Base-by-base conservation (phyloP, 2,329 filamentous ascomycete species). In the Fusarium sp. region DNA sequence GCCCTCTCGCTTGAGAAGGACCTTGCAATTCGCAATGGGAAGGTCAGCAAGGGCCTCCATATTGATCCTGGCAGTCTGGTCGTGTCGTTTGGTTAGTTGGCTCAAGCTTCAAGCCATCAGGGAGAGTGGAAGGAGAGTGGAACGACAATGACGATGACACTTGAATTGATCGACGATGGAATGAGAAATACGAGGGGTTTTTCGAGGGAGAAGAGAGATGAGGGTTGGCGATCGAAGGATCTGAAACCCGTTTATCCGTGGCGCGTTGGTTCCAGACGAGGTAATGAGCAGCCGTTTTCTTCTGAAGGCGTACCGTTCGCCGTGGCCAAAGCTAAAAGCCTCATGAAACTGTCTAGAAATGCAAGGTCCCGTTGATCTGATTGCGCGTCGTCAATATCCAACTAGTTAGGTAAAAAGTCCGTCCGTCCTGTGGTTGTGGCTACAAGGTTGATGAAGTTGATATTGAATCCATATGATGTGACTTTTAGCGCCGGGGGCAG, bases 121-220 rank as follows among this genome's bases (percentile, higher is more conserved):
- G 65, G 60, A 74, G 57, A 62, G 73, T 74, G 70, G 62, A 63
- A 67, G 65, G 60, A 74, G 57, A 62, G 73, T 74, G 70, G 64
- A 63, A 67, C 59, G 56, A 63, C 22, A 63, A 75, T 71, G 67
- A 69, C 63, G 61, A 61, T 72, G 62, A n/a, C 63, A 55, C 63
- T 45, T 38, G 56, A 26, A 54, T 55, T 72, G 61, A 75, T 77
- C 60, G 56, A 63, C 66, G 45, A 47, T 59, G 69, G 69, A 73
- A 71, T 73, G 63, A 41, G 59, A 28, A 58, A 50, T 59, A 69
- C 56, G 50, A 66, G 53, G 55, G 35, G 30, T 61, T 56, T 56
- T 28, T 36, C 41, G 47, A 71, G 63, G 51, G 45, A 66, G 63
- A 59, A 32, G 57, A 61, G 51, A 26, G 50, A 36, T 63, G 39